phyloP scores from a whole-genome alignment of 768 basidiomycete genomes.

The Chalciporus pseudorubinellus region DNA sequence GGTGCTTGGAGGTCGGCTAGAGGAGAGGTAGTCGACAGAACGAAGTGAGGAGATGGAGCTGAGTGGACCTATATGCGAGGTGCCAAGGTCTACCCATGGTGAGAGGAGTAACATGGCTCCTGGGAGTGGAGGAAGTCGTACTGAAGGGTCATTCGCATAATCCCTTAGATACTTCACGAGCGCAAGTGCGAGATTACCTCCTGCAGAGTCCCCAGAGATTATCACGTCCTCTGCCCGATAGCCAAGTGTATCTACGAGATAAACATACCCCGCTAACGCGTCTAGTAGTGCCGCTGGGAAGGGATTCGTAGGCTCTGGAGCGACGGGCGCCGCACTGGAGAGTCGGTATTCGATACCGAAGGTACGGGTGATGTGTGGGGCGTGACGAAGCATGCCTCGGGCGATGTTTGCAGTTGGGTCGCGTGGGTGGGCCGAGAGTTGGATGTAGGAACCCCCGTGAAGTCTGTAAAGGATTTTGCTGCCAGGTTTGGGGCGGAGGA shows the following conservation, averaged over 20 bases:
- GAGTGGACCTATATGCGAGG: constrained; percentile 27
- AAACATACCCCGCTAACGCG: constrained; percentile 47
- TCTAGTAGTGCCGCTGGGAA: constrained; percentile 58
- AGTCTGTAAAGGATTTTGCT: constrained; percentile 35
- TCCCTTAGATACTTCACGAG: constrained; percentile 38
- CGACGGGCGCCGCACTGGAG: constrained; percentile 27
- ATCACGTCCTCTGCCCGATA: constrained; percentile 45
- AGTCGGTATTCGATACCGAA: constrained; percentile 51
- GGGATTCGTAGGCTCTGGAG: constrained; percentile 28
- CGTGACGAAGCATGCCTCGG: constrained; percentile 15
- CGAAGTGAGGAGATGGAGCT: constrained; percentile 37
- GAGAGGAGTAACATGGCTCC: constrained; percentile 36
- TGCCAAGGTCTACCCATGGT: constrained; percentile 26
- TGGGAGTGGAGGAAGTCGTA: constrained; percentile 21
- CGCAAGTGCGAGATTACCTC: constrained; percentile 46
- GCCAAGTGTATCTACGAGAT: constrained; percentile 44
- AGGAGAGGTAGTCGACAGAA: constrained; percentile 19
- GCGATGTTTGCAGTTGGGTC: constrained; percentile 26
- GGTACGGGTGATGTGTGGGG: constrained; percentile 23
- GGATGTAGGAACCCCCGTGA: constrained; percentile 32
- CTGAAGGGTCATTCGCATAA: constrained; percentile 8
- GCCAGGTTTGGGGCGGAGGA: constrained; percentile 15
- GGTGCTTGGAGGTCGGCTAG: too few relatives aligned
- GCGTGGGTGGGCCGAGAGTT: constrained; percentile 27
- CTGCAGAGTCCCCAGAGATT: constrained; percentile 53